Evolutionary conservation across 192 early-diverging fungal species (phyloP), one percentile per base, ranked within the genome.

Genomic region (Mortierella alpina): DNA sequence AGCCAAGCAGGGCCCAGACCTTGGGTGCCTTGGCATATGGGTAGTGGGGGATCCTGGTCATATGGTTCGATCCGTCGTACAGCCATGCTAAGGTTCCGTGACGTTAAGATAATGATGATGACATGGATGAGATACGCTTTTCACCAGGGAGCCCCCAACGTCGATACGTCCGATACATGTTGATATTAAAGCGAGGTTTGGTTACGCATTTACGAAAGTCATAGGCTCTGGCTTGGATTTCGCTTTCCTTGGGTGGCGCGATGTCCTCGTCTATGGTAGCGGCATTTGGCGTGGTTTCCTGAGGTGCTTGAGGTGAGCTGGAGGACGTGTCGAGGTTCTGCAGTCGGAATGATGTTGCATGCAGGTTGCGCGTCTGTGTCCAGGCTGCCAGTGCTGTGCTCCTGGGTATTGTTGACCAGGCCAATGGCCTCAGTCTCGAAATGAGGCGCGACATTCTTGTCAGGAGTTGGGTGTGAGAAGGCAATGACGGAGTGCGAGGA

Each of bases 11-110:
- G 5, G 82, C 63, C 83, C 83, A 87, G 45, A 80, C 55, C 15
- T 68, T 72, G 8, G 83, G 81, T 18, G 86, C 80, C 47, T 69
- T 63, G 6, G 82, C 56, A 31, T 87, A 87, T 9, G 86, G 86
- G 39, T 87, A 87, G 46, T 81, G 71, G 23, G 77, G 73, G 61
- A 87, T 87, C 49, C 86, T 82, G 18, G 73, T 56, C 31, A 31
- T 41, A 44, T 84, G 53, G 50, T 47, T 79, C 18, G 68, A 59
- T 8, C 68, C 68, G 18, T 79, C 64, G 23, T 71, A 79, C 1
- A 71, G 68, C 75, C 75, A 79, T 20, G 75, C 75, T 79, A 64
- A 20, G 18, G 22, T 48, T 4, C 10, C 20, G 48, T 13, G 20
- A 47, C 9, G 31, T 11, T 41, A 11, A 40, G 15, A 49, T 6